Evolutionary conservation across 768 basidiomycete species (phyloP).

Genomic region (Lentinula aciculospora): DNA sequence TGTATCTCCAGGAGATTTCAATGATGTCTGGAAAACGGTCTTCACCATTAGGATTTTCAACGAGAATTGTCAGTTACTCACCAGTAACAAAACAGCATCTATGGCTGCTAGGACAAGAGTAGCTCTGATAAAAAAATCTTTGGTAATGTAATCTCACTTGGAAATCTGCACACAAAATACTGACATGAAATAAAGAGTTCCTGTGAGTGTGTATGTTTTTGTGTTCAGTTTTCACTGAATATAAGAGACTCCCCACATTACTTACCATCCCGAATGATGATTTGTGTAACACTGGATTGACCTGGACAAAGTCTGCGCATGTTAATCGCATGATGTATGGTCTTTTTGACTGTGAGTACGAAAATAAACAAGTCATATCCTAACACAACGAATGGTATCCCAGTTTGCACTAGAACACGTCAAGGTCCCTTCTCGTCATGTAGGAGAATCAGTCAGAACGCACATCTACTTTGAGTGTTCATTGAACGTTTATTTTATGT

Average conservation of each 20-base stretch:
- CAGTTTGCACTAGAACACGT: not conserved
- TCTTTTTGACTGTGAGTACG: not conserved
- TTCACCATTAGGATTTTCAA: no score
- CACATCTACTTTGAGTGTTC: no score
- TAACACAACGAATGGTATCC: not conserved
- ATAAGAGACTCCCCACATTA: not conserved
- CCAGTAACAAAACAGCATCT: not conserved
- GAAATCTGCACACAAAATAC: no score
- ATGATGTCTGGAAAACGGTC: not conserved
- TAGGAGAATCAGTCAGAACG: not conserved
- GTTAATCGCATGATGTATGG: not conserved
- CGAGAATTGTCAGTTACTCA: no score
- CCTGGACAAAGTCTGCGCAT: not conserved
- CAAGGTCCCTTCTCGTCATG: not conserved
- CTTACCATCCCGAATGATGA: not conserved
- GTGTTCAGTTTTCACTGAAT: no score
- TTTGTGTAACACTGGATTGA: not conserved
- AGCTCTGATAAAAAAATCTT: not conserved
- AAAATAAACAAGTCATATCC: slow-evolving; percentile 1
- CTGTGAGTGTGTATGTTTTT: not conserved
- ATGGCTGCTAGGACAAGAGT: not conserved
- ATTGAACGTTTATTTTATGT: no score
- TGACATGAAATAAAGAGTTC: not conserved
- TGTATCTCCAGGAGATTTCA: not conserved
- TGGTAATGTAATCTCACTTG: not conserved